A percentile compares a stretch with the other conserved stretches of the same genome.
These are phyloP conservation scores for Blechomonas ayalai DNA, from an alignment of 208 protist species.

Conservation along the genomic window DNA sequence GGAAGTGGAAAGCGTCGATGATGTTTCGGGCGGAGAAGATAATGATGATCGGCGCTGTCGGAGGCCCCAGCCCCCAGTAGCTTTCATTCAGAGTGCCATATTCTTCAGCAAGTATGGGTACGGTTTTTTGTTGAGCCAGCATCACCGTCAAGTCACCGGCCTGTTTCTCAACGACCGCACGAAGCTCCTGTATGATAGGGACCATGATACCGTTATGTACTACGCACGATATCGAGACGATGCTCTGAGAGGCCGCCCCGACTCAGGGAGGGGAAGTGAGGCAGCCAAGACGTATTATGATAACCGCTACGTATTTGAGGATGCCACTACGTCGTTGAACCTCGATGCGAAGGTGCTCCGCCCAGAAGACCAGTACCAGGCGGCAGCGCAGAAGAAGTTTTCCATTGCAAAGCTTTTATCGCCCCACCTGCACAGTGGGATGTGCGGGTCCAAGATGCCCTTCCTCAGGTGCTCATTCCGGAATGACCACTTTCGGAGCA, in stretches of 20 bases:
- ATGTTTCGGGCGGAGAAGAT: not conserved
- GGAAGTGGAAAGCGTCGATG: constrained; percentile 1
- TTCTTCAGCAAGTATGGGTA: constrained; percentile 47
- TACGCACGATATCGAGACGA: constrained; percentile 16
- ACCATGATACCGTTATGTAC: constrained; percentile 24
- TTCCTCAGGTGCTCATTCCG: constrained; percentile 12
- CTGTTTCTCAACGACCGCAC: constrained; percentile 54
- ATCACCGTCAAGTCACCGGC: constrained; percentile 9
- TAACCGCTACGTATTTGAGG: not conserved
- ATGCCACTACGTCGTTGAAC: constrained; percentile 3
- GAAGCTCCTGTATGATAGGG: constrained; percentile 28
- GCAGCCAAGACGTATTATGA: constrained; percentile 4
- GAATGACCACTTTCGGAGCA: constrained; percentile 4
- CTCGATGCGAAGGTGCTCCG: constrained; percentile 8
- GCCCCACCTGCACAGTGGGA: constrained; percentile 14
- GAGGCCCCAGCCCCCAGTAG: constrained; percentile 21
- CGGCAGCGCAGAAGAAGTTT: constrained; percentile 27
- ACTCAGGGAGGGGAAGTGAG: constrained; percentile 12
- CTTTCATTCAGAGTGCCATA: constrained; percentile 22
- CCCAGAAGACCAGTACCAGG: constrained; percentile 1
- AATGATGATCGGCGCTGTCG: not conserved
- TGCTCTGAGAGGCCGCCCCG: constrained; percentile 1
- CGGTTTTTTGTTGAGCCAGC: constrained; percentile 18
- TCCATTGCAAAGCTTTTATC: constrained; percentile 33
- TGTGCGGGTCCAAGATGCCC: constrained; percentile 11